phyloP scores from a whole-genome alignment of 352 stramenopile genomes.

The Phytophthora pseudosyringae region DNA sequence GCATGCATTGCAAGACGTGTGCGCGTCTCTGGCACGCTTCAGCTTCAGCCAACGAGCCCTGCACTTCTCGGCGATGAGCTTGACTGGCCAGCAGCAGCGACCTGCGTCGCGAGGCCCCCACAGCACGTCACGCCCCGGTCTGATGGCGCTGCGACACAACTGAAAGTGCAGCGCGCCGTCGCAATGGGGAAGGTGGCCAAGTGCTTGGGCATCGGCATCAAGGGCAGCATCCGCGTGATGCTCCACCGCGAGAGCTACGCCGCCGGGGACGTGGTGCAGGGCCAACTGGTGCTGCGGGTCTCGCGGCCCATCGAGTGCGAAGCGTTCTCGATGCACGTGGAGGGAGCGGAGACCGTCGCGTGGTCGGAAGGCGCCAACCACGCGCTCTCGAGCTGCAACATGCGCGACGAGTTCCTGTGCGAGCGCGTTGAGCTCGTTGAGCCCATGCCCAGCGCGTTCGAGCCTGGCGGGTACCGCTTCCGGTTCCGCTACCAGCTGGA shows the following conservation, averaged over 20 bases:
- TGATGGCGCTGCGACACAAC: conserved; percentile 11
- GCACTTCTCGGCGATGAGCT: conserved; percentile 12
- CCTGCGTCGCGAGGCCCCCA: neutral
- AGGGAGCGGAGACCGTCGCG: conserved; percentile 22
- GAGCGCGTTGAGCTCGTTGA: conserved; percentile 24
- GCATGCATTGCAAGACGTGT: neutral
- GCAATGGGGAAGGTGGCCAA: conserved; percentile 37
- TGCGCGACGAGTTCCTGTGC: conserved; percentile 31
- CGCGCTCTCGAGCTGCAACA: conserved; percentile 20
- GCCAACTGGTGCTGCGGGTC: conserved; percentile 30
- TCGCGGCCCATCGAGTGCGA: conserved; percentile 24
- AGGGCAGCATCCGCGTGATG: conserved; percentile 23
- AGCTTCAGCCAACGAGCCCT: conserved; percentile 18
- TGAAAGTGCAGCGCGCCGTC: conserved; percentile 12
- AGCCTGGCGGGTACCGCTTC: conserved; percentile 35
- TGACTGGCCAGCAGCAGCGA: conserved; percentile 13
- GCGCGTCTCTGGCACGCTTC: conserved; percentile 26
- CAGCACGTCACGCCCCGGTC: neutral
- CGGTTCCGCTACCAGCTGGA: conserved; percentile 39
- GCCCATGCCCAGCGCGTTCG: conserved; percentile 14
- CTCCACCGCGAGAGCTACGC: conserved; percentile 31
- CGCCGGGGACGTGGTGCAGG: conserved; percentile 35
- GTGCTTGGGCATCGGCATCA: conserved; percentile 27
- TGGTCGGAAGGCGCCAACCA: conserved; percentile 38
- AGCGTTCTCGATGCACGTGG: conserved; percentile 30